Percentiles rank a stretch among this genome's conserved stretches.
These are phyloP conservation scores for Coemansia sp. DNA, from an alignment of 192 early-diverging fungal species.

Conservation along the genomic window DNA sequence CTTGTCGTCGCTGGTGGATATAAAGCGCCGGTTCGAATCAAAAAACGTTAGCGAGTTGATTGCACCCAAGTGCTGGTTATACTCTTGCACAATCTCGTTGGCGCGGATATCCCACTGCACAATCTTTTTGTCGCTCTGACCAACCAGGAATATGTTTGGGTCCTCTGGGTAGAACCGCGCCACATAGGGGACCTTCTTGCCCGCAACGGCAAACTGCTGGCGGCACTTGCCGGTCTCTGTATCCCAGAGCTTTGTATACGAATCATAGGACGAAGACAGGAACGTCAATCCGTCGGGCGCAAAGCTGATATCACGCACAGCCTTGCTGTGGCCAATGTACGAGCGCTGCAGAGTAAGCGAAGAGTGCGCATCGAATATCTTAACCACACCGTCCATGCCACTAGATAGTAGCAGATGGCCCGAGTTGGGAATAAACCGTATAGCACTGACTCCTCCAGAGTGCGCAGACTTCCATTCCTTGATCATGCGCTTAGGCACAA, in stretches of 20 bases:
- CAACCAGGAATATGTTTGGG: constrained; percentile 85
- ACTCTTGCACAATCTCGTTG: constrained; percentile 86
- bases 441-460: constrained; percentile 83
- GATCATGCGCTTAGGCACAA: constrained; percentile 78
- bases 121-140: constrained; percentile 92
- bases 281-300: constrained; percentile 81
- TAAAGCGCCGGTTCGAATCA: constrained; percentile 88
- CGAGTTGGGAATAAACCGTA: constrained; percentile 84
- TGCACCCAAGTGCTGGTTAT: constrained; percentile 95
- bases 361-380: constrained; percentile 95
- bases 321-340: constrained; percentile 89
- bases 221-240: constrained; percentile 95
- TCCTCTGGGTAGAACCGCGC: constrained; percentile 91
- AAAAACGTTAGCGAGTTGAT: constrained; percentile 98
- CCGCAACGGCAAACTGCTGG: constrained; percentile 61
- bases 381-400: constrained; percentile 93
- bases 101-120: constrained; percentile 78
- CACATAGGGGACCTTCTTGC: constrained; percentile 75
- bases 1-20: constrained; percentile 97
- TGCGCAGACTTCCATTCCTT: constrained; percentile 92
- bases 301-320: constrained; percentile 89
- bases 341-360: constrained; percentile 83
- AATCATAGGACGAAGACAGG: constrained; percentile 86
- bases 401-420: constrained; percentile 88
- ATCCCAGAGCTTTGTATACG: constrained; percentile 95